Conservation (phyloP, 345 rosid species). For the Geranium brycei region DNA sequence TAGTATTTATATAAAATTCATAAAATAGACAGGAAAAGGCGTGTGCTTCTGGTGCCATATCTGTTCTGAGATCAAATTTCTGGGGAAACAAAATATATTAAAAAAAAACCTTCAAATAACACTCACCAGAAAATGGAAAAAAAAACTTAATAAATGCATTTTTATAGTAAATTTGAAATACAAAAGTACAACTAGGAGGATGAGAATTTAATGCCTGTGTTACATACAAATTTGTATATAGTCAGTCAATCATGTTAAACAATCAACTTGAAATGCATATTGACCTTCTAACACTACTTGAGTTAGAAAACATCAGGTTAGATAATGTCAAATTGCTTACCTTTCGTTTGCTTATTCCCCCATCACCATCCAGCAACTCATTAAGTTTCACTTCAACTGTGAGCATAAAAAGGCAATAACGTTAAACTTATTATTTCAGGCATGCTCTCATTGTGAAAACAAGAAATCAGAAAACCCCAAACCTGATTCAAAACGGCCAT, state of each 20-base stretch:
- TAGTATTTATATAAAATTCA: neutral
- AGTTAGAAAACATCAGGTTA: neutral
- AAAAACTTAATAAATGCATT: neutral
- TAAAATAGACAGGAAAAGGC: neutral
- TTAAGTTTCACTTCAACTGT: constrained; percentile 95
- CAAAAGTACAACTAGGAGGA: neutral
- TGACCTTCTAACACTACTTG: neutral
- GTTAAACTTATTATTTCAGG: neutral
- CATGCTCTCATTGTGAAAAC: constrained; percentile 4
- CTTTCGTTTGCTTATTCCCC: constrained; percentile 86
- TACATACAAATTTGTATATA: no score
- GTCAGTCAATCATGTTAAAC: no score
- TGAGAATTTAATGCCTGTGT: neutral
- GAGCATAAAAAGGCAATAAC: constrained; percentile 10
- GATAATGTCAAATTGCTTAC: constrained; percentile 30
- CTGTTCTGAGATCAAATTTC: neutral
- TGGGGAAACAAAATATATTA: no score
- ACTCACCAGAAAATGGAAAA: neutral
- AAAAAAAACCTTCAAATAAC: neutral
- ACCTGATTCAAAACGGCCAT: constrained; percentile 83
- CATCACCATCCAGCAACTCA: constrained; percentile 81
- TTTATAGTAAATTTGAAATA: neutral
- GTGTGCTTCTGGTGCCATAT: neutral
- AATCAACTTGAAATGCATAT: no score
- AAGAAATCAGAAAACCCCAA: constrained; percentile 10